Conservation (phyloP, 1,284 basidiomycete genomes). For the Puccinia hordei region DNA sequence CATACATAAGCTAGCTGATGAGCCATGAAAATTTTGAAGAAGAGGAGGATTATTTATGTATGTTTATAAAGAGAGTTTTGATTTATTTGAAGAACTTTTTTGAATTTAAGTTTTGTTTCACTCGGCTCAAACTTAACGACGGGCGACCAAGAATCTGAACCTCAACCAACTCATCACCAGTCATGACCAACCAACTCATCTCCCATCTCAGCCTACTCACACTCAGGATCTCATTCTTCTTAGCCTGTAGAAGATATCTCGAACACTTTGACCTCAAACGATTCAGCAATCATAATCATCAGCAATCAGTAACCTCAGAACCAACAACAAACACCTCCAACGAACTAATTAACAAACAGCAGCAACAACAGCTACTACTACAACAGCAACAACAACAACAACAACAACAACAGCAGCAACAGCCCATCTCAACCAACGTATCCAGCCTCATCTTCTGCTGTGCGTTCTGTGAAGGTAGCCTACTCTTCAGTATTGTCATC, state of each 20-base stretch:
- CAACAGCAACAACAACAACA: background rate
- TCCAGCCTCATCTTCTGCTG: slow-evolving; percentile 56
- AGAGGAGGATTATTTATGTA: no score
- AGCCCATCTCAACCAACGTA: slow-evolving; percentile 52
- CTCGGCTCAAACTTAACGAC: no score
- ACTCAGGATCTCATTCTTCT: slow-evolving; percentile 54
- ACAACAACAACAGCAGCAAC: background rate
- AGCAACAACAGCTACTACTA: background rate
- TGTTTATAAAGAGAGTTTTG: no score
- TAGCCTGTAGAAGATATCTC: slow-evolving; percentile 52
- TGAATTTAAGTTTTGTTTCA: no score
- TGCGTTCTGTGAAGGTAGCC: slow-evolving; percentile 56
- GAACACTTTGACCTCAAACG: slow-evolving; percentile 18
- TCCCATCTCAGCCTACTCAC: slow-evolving; percentile 24
- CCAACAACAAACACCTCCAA: slow-evolving; percentile 52
- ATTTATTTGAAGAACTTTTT: no score
- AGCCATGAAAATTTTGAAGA: no score
- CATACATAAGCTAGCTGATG: no score
- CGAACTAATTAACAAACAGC: slow-evolving; percentile 38
- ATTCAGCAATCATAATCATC: slow-evolving; percentile 36
- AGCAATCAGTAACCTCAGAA: no score
- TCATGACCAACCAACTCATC: slow-evolving; percentile 7
- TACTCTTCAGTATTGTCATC: slow-evolving; percentile 57
- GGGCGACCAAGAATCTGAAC: no score
- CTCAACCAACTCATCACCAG: no score